Base-by-base conservation (phyloP, 257 asterid species). In the Lycium ferocissimum region DNA sequence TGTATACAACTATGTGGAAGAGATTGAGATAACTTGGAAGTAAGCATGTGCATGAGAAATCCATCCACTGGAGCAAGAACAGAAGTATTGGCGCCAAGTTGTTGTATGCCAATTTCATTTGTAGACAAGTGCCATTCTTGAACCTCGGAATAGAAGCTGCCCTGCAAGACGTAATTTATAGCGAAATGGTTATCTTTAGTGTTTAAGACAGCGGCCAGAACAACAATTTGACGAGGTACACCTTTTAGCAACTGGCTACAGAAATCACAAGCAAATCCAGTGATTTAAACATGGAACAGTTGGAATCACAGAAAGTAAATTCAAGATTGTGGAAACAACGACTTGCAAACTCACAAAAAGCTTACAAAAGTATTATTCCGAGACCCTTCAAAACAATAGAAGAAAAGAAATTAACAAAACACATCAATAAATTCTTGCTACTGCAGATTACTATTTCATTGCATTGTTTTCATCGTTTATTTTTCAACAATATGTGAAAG, bases 81-180 rank as follows among this genome's bases (percentile, higher is more conserved):
- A 90, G 58, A 79, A 89, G 83, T 58, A 89, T 15, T 12, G 92
- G 91, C 10, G 96, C 93, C 80, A 91, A 80, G 70, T 88, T 89
- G 89, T 86, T 89, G 92, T 89, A 88, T 84, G 75, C 92, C 89
- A 93, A 87, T 86, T 92, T 89, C 95, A 91, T 88, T 76, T 89
- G 92, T 26, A 93, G 62, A 78, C 91, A 85, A 22, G 91, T 85
- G 37, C 91, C 87, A 56, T 90, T 91, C 63, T 89, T 89, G 37
- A 89, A 86, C 88, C 91, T 85, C 22, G 94, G 90, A 84, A 92
- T 81, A 0, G 95, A 86, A 80, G 92, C 90, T n/a, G 94, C 95
- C 91, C 97, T 91, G 91, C 17, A 89, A 85, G 12, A 15, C 33
- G 61, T 37, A 86, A 70, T 10, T 9, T 57, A 33, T 11, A 4